Evolutionary conservation across 176 grass and related monocot species (phyloP), one percentile per base, ranked within the genome.

Genomic region (Aechmea fasciata): DNA sequence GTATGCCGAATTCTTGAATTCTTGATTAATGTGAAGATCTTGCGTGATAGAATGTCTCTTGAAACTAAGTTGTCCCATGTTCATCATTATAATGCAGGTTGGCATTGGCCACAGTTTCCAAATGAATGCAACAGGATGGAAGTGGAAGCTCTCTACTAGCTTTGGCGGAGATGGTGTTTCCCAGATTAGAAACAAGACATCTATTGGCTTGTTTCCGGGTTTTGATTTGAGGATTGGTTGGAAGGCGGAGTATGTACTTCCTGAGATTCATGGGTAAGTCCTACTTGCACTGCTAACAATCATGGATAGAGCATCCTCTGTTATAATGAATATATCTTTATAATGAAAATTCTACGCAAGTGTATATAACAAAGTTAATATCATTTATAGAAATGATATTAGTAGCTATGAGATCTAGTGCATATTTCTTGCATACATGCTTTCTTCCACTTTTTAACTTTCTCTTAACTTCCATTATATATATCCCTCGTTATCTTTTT

Each of bases 161-260:
- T 85, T 97, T 47, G 89, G 94, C 48, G 86, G 89, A 83, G 94
- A 93, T 68, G 94, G 94, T 18, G 10, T 97, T 50, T 97, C 94
- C 65, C 80, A 92, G 53, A 90, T 93, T 55, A 85, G 89, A 82
- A 97, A 97, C 62, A 97, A 97, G 79, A 92, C 89, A 52, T 85
- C 79, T 64, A 8, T 97, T 67, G 84, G 82, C 67, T 23, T 97
- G 75, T 92, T 89, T 66, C 89, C 89, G 50, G 94, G 86, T n/a
- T 85, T 97, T 75, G 94, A 97, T 83, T 79, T 97, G 68, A 87
- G 94, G 71, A 72, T 97, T 48, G 94, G 94, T 63, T 97, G 94
- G 94, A 97, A 13, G 82, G 86, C 94, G 29, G 94, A 97, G 57
- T 97, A 92, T 57, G 73, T 90, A 50, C 94, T 97, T 77, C 86